Evolutionary conservation across 2,329 filamentous ascomycete genomes (phyloP).

Genomic region (Xylariomycetidae sp.): DNA sequence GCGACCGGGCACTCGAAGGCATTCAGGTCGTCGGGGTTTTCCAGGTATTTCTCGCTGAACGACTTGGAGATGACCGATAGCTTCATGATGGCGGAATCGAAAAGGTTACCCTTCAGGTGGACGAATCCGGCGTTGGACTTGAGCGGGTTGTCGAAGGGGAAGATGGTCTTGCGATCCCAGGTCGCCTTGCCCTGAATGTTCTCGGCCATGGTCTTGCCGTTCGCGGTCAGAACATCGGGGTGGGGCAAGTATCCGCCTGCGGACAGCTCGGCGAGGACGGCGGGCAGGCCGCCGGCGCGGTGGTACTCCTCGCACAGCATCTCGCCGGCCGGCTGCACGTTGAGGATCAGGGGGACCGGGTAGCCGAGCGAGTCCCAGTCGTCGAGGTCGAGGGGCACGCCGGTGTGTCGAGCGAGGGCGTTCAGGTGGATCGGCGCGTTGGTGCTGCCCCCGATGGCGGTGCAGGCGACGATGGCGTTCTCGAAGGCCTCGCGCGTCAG

Average conservation of each 20-base stretch:
- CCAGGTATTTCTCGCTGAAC: constrained; percentile 40
- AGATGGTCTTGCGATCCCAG: constrained; percentile 46
- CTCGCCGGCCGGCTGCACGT: constrained; percentile 51
- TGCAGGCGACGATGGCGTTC: constrained; percentile 50
- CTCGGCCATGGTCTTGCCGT: constrained; percentile 38
- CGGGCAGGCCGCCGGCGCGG: constrained; percentile 47
- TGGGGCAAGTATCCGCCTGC: constrained; percentile 41
- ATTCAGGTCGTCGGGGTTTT: constrained; percentile 39
- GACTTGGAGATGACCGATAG: constrained; percentile 43
- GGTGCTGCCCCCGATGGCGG: constrained; percentile 51
- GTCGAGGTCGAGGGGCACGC: constrained; percentile 43
- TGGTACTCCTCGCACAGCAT: constrained; percentile 50
- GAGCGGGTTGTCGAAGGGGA: constrained; percentile 38
- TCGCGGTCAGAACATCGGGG: constrained; percentile 38
- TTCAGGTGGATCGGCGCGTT: constrained; percentile 54
- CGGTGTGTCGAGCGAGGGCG: constrained; percentile 50
- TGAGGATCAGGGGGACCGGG: constrained; percentile 45
- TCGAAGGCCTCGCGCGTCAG: constrained; percentile 52
- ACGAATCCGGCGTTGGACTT: constrained; percentile 47
- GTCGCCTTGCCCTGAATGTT: constrained; percentile 39
- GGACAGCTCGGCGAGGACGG: constrained; percentile 49
- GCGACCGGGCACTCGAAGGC: constrained; percentile 42
- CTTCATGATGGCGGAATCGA: constrained; percentile 50
- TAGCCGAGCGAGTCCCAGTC: constrained; percentile 51
- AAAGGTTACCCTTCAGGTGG: constrained; percentile 42